Conservation (phyloP, 1,284 basidiomycete species). For the Ustilago tritici region DNA sequence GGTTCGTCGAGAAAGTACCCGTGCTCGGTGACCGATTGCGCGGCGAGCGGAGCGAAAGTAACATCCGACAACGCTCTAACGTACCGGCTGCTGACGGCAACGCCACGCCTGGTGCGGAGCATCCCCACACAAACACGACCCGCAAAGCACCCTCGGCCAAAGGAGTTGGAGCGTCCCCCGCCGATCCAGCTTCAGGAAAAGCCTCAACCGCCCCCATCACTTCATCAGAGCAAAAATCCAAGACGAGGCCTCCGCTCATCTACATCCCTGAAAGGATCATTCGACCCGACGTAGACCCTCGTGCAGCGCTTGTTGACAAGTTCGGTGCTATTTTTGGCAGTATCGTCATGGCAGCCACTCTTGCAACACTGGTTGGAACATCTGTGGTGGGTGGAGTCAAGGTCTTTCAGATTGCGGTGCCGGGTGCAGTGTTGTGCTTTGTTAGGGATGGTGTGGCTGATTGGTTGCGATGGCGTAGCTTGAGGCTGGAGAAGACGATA, state of each 20-base stretch:
- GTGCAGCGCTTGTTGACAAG: slow-evolving; percentile 73
- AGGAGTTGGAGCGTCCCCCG: not conserved
- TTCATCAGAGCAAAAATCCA: not conserved
- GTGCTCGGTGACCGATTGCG: slow-evolving; percentile 16
- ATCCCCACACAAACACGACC: slow-evolving; percentile 3
- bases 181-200: slow-evolving; percentile 21
- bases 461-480: slow-evolving; percentile 48
- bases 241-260: slow-evolving; percentile 33
- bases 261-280: slow-evolving; percentile 71
- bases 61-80: slow-evolving; percentile 32
- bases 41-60: not conserved
- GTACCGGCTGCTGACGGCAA: not conserved
- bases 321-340: slow-evolving; percentile 73
- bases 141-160: not conserved
- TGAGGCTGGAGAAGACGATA: slow-evolving; percentile 21
- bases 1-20: slow-evolving; percentile 39
- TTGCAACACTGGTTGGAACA: slow-evolving; percentile 75
- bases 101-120: not conserved
- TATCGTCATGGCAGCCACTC: slow-evolving; percentile 73
- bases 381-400: slow-evolving; percentile 73
- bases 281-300: slow-evolving; percentile 72
- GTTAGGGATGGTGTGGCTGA: slow-evolving; percentile 79
- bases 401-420: slow-evolving; percentile 81
- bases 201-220: slow-evolving; percentile 19
- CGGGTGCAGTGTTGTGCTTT: slow-evolving; percentile 82